These are phyloP conservation scores for Candida quercuum DNA, from an alignment of 805 yeast species.

Conservation along the genomic window DNA sequence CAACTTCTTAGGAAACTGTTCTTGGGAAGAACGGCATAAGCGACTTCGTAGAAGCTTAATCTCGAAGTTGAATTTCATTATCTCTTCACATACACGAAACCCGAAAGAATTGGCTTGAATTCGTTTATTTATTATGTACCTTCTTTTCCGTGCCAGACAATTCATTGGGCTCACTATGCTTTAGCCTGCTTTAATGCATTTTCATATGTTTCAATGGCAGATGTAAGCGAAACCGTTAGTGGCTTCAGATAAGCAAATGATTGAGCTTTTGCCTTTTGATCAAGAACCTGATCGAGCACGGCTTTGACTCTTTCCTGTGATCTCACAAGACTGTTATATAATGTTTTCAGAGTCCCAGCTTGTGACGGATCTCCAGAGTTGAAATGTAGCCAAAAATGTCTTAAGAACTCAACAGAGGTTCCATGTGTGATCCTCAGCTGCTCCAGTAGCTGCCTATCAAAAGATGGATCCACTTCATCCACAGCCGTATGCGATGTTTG, in stretches of 20 bases:
- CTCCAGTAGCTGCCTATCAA: constrained; percentile 38
- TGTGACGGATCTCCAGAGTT: constrained; percentile 43
- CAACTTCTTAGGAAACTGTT: too few species aligned
- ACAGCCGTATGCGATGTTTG: constrained; percentile 21
- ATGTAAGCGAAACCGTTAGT: constrained; percentile 35
- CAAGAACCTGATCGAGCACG: constrained; percentile 26
- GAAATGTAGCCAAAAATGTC: constrained; percentile 69
- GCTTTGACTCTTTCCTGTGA: constrained; percentile 40
- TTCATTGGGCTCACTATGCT: too few species aligned
- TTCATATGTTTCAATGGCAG: constrained; percentile 44
- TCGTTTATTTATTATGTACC: too few species aligned
- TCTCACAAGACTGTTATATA: constrained; percentile 44
- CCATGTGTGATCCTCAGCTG: constrained; percentile 58
- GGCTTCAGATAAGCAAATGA: constrained; percentile 37
- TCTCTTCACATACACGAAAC: too few species aligned
- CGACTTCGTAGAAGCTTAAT: too few species aligned
- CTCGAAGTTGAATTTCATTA: too few species aligned
- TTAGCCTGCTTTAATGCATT: constrained; percentile 22
- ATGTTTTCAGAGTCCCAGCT: constrained; percentile 36
- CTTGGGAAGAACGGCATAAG: too few species aligned
- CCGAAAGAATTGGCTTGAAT: too few species aligned
- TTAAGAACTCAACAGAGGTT: constrained; percentile 68
- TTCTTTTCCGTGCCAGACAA: too few species aligned
- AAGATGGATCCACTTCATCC: constrained; percentile 26
- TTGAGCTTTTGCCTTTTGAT: constrained; percentile 21